These are phyloP conservation scores for Suillus paluster DNA, from an alignment of 768 basidiomycete genomes.

Conservation along the genomic window DNA sequence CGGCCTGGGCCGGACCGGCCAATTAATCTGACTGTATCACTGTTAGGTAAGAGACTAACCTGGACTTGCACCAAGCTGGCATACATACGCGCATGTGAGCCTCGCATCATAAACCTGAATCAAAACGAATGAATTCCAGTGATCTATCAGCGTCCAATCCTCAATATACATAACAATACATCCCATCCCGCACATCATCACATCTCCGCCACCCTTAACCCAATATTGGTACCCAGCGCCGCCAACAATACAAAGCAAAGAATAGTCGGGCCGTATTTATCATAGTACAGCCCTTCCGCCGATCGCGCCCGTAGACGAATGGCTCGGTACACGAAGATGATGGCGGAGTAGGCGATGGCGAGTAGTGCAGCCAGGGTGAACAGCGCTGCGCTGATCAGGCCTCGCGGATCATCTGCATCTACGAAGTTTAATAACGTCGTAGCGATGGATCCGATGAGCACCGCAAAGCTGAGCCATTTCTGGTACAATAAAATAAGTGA, in stretches of 20 bases:
- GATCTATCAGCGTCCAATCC: background rate
- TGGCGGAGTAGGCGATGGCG: constrained; percentile 85
- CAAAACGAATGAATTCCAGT: too few relatives aligned
- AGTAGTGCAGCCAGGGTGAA: constrained; percentile 92
- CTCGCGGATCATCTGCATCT: constrained; percentile 68
- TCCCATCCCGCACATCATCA: constrained; percentile 41
- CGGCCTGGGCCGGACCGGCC: too few relatives aligned
- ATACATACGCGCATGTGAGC: too few relatives aligned
- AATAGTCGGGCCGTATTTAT: constrained; percentile 83
- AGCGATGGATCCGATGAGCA: constrained; percentile 88
- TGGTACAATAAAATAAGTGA: constrained; percentile 32
- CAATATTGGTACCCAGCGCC: constrained; percentile 78
- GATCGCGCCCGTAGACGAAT: constrained; percentile 66
- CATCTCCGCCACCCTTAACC: constrained; percentile 66
- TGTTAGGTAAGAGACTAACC: too few relatives aligned
- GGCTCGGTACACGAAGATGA: constrained; percentile 80
- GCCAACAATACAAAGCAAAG: constrained; percentile 71
- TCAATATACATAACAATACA: background rate
- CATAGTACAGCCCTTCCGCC: constrained; percentile 86
- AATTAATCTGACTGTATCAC: too few relatives aligned
- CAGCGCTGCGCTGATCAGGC: constrained; percentile 83
- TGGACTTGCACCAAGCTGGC: too few relatives aligned
- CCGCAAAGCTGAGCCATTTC: constrained; percentile 90
- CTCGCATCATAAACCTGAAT: too few relatives aligned
- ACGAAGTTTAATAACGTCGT: constrained; percentile 90